These are phyloP conservation scores for Phialophora tarda DNA, from an alignment of 2,329 filamentous ascomycete species.

Conservation along the genomic window DNA sequence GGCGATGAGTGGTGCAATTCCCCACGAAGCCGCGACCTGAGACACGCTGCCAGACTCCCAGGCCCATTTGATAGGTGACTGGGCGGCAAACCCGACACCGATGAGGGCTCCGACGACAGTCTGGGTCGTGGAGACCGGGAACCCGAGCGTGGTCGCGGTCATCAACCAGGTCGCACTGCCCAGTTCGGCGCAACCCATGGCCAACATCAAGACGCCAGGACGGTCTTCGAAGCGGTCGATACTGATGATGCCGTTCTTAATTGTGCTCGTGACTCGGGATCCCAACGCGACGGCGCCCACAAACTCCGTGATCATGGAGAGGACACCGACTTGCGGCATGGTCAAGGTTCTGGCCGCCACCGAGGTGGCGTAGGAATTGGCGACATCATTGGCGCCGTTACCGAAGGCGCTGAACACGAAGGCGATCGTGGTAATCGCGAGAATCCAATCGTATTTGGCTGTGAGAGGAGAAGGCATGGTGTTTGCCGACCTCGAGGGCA, in stretches of 20 bases:
- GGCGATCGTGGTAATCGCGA: conserved; percentile 49
- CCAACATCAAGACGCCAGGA: conserved; percentile 48
- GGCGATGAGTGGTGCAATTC: conserved; percentile 57
- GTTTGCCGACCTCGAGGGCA: neutral
- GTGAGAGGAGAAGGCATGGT: conserved; percentile 25
- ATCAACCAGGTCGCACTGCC: conserved; percentile 49
- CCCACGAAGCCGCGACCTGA: conserved; percentile 57
- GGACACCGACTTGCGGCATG: conserved; percentile 58
- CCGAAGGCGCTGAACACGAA: conserved; percentile 47
- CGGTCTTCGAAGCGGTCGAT: conserved; percentile 46
- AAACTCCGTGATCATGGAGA: conserved; percentile 58
- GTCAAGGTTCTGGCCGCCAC: conserved; percentile 59
- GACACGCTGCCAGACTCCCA: conserved; percentile 54
- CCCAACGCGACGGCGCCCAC: conserved; percentile 60
- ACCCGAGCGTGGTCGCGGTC: conserved; percentile 45
- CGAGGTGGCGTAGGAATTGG: conserved; percentile 61
- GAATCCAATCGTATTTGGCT: conserved; percentile 48
- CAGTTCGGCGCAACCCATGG: conserved; percentile 48
- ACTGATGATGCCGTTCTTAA: conserved; percentile 53
- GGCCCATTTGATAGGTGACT: conserved; percentile 47
- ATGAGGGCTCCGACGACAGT: conserved; percentile 49
- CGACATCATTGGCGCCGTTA: conserved; percentile 58
- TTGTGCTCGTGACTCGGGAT: conserved; percentile 51
- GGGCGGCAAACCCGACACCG: conserved; percentile 44
- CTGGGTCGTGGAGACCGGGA: conserved; percentile 52